phyloP scores from a whole-genome alignment of 805 yeast species.

The Novakomyces olei region DNA sequence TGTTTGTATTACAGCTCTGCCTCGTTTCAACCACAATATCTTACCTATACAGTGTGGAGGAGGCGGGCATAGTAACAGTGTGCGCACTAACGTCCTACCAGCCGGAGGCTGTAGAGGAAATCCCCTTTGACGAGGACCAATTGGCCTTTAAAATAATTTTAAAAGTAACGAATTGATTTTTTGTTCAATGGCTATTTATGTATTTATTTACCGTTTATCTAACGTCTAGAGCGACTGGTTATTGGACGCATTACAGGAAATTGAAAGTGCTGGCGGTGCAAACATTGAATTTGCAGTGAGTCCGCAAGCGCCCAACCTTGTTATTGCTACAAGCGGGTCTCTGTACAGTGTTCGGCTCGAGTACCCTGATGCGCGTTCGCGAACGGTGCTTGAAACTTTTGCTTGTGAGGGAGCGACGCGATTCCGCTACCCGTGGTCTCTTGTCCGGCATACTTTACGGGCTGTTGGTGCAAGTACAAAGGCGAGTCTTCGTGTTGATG shows the following conservation, averaged over 20 bases:
- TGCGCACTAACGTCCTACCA: background rate
- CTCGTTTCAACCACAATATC: too few species aligned
- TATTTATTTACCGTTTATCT: too few species aligned
- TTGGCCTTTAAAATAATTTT: background rate
- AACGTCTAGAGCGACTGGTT: slow-evolving; percentile 1
- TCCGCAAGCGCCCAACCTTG: slow-evolving; percentile 1
- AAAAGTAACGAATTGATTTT: too few species aligned
- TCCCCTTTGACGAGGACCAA: background rate
- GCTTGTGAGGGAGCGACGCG: background rate
- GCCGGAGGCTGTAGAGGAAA: background rate
- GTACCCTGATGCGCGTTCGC: slow-evolving; percentile 2
- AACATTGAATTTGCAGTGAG: background rate
- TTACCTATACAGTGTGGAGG: too few species aligned
- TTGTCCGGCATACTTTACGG: slow-evolving; percentile 2
- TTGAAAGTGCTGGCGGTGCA: slow-evolving; percentile 1
- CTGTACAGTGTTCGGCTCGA: slow-evolving; percentile 1
- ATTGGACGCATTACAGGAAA: slow-evolving; percentile 1
- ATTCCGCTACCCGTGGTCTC: slow-evolving; percentile 1
- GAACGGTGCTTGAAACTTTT: slow-evolving; percentile 3
- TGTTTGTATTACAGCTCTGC: too few species aligned
- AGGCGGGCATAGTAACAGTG: background rate
- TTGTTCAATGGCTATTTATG: too few species aligned
- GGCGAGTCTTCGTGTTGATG: slow-evolving; percentile 1
- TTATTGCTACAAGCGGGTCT: background rate
- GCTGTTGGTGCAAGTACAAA: slow-evolving; percentile 1